Evolutionary conservation across 2,329 filamentous ascomycete genomes (phyloP).

Genomic region (Trichoderma simmonsii): DNA sequence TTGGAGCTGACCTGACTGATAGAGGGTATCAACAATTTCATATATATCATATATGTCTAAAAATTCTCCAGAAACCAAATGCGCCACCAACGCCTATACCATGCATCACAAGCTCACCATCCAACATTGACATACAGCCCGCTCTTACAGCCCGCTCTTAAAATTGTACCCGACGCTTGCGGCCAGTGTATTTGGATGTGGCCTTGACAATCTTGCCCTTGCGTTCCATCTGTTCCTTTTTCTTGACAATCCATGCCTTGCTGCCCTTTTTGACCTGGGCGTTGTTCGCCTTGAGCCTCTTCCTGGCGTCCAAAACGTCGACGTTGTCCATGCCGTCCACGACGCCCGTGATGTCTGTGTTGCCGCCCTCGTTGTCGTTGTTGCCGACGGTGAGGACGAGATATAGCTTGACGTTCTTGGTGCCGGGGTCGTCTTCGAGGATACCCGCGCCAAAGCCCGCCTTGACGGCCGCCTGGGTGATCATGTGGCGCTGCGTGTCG

Average conservation of each 20-base stretch:
- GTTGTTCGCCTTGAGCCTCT: constrained; percentile 45
- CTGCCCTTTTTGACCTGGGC: constrained; percentile 71
- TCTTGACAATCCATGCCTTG: constrained; percentile 79
- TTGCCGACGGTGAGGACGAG: constrained; percentile 87
- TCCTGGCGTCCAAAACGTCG: constrained; percentile 70
- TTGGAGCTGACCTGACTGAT: neutral
- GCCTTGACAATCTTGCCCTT: constrained; percentile 95
- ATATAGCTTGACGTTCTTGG: constrained; percentile 96
- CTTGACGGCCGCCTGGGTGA: constrained; percentile 82
- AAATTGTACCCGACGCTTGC: constrained; percentile 78
- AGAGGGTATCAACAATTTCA: constrained; percentile 22
- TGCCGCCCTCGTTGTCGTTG: constrained; percentile 44
- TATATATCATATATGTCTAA: constrained; percentile 2
- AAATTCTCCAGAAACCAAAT: neutral
- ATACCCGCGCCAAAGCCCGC: constrained; percentile 95
- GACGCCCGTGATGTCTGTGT: constrained; percentile 84
- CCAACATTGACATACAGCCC: neutral
- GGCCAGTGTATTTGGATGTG: constrained; percentile 88
- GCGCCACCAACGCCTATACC: constrained; percentile 31
- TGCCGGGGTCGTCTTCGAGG: constrained; percentile 91
- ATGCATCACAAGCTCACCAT: constrained; percentile 24
- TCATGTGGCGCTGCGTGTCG: constrained; percentile 86
- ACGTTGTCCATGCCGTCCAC: constrained; percentile 87
- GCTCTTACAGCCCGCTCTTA: constrained; percentile 46
- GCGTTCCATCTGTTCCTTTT: constrained; percentile 89